Base-by-base conservation (phyloP, 805 yeast genomes). In the Saccharomycopsis lassenensis region DNA sequence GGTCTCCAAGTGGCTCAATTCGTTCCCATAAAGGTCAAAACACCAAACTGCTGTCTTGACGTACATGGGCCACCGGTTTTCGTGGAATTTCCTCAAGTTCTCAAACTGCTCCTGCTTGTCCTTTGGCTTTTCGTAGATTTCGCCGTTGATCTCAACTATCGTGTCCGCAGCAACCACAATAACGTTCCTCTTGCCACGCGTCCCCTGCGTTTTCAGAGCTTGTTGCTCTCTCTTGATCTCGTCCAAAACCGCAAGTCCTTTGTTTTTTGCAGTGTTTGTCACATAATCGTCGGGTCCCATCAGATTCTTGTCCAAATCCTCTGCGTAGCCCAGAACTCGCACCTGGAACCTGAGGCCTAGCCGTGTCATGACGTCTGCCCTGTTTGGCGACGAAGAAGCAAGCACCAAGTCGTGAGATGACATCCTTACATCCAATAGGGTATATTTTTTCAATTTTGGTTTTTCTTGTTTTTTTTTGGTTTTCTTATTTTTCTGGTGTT, bases 41-140 rank as follows among this genome's bases (percentile, higher is more conserved):
- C 4, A 29, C 24, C 7, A 35, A 12, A 41, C 42, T 6, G 40
- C 46, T 7, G 46, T 42, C n/a, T 39, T 39, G 14, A 38, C 46
- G 18, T 30, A 12, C 20, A 39, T 29, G n/a, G 31, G 34, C 7
- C 27, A n/a, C 11, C 28, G 29, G 7, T 29, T 14, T 24, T 71
- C 74, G 27, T 74, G 52, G 33, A 74, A 62, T 16, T 45, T 47
- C 48, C 63, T 60, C 40, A 81, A 61, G 51, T 69, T 65, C 4
- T 54, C 55, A 30, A 75, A 62, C 38, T 72, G 77, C 4, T 69
- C 66, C 10, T 56, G 62, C 7, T 68, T 58, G 4, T 58, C 59
- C n/a, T 59, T 62, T 0, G 98, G 98, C 54, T 89, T 89, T 52
- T 89, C 98, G 44, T 71, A 70, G 7, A 87, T 73, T 4, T 55